Conservation (phyloP, 1,139 yeast genomes). For the Lizanozyma gosingica region DNA sequence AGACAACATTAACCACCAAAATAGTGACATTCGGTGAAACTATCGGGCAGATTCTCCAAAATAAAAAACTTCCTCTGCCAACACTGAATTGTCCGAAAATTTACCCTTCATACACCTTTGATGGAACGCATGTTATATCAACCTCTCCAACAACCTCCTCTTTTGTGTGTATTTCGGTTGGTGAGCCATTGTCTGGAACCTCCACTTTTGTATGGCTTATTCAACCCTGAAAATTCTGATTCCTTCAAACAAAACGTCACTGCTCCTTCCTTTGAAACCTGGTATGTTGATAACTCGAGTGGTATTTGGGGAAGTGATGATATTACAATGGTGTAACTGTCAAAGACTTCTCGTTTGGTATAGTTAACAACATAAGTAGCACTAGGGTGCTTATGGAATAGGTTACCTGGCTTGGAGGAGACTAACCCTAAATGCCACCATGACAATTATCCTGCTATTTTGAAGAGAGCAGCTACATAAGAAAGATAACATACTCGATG, state of each 20-base stretch:
- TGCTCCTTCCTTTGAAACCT: constrained; percentile 21
- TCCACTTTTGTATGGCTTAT: constrained; percentile 24
- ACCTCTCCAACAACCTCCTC: no score
- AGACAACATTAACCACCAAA: no score
- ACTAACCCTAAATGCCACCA: no score
- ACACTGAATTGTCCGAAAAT: no score
- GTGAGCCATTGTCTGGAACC: no score
- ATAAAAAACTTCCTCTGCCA: no score
- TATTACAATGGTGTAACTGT: constrained; percentile 28
- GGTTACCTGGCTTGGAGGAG: no score
- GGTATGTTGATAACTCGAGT: constrained; percentile 28
- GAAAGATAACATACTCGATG: constrained; percentile 42
- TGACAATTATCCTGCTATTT: constrained; percentile 35
- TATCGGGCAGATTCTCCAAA: no score
- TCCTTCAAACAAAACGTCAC: constrained; percentile 22
- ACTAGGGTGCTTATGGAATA: constrained; percentile 48
- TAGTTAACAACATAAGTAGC: constrained; percentile 35
- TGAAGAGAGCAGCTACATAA: constrained; percentile 41
- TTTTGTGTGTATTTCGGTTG: no score
- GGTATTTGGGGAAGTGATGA: constrained; percentile 47
- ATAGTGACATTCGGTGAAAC: no score
- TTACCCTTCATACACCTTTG: no score
- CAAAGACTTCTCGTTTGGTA: constrained; percentile 36
- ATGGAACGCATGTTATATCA: no score
- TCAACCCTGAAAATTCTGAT: constrained; percentile 17